Evolutionary conservation across 176 grass and related monocot genomes (phyloP).

Genomic region (Triticum urartu): DNA sequence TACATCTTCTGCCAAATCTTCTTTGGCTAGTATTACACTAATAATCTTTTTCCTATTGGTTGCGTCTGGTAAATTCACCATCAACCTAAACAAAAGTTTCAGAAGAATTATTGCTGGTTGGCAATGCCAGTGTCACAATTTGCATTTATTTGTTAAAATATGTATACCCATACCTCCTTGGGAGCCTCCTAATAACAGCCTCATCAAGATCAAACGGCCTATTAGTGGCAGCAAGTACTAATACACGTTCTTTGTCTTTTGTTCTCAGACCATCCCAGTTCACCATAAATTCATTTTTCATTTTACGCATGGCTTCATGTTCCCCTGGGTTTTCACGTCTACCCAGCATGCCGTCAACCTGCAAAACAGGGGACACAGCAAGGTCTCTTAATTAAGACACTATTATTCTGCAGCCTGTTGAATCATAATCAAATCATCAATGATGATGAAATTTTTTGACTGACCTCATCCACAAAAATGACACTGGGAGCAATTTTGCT

Average conservation of each 20-base stretch:
- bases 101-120: constrained; percentile 2
- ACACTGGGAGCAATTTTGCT: constrained; percentile 99
- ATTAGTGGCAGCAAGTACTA: constrained; percentile 98
- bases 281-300: constrained; percentile 99
- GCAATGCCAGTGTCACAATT: constrained; percentile 16
- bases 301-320: constrained; percentile 99
- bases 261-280: constrained; percentile 98
- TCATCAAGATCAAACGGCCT: constrained; percentile 99
- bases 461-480: constrained; percentile 98
- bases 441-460: constrained; percentile 20
- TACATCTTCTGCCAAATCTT: constrained; percentile 72
- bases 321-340: constrained; percentile 97
- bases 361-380: constrained; percentile 4
- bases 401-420: background rate
- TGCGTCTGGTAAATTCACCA: constrained; percentile 94
- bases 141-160: background rate
- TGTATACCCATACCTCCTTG: constrained; percentile 61
- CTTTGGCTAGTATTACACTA: constrained; percentile 87
- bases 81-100: constrained; percentile 62
- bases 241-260: constrained; percentile 91
- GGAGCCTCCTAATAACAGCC: constrained; percentile 95
- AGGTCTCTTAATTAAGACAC: background rate
- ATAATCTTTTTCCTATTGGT: constrained; percentile 92
- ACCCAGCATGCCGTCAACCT: constrained; percentile 95
- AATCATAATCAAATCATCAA: constrained; percentile 19